Evolutionary conservation across 2,329 filamentous ascomycete genomes (phyloP), one percentile per base, ranked within the genome.

Genomic region (Huntiella savannae): DNA sequence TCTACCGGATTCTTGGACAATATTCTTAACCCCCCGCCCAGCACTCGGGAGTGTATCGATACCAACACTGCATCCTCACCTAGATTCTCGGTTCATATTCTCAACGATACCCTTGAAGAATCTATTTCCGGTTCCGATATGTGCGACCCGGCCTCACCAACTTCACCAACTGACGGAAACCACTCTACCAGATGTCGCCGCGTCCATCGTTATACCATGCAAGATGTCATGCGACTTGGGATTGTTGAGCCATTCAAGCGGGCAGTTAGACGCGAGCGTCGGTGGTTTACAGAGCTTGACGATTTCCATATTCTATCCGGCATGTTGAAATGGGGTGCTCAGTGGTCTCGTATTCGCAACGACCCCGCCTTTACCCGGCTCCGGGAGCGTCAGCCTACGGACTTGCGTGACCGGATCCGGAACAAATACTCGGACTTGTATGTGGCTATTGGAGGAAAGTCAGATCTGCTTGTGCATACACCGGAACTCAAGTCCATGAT

Each of bases 291-390:
- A 0, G 70, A 74, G 22, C 66, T 75, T 51, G 76, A 80, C 49
- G 76, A 80, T 53, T 62, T 62, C 28, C 70, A 76, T 52, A 79
- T 79, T 39, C 61, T 78, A 1, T 63, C 71, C 49, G 76, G 76
- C 0, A 68, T 77, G 34, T 62, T 73, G 35, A 55, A 65, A 3
- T 77, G 78, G 54, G 75, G 75, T 0, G 71, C 75, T 6, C 68
- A 73, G 6, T 79, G 76, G 75, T 77, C 74, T 44, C 73, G 70
- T 56, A 79, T 79, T 15, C 74, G 77, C 55, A 66, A 73, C 33
- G 74, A 79, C 50, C 58, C 68, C 11, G 63, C 63, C 22, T 77
- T 74, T 57, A 63, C 73, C 49, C 60, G 79, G n/a, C 66, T 69
- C 4, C 70, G 58, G 49, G 48, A 47, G 33, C 63, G 75, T 39